These are phyloP conservation scores for Clonostachys rosea DNA, from an alignment of 2,329 filamentous ascomycete genomes.

Conservation along the genomic window DNA sequence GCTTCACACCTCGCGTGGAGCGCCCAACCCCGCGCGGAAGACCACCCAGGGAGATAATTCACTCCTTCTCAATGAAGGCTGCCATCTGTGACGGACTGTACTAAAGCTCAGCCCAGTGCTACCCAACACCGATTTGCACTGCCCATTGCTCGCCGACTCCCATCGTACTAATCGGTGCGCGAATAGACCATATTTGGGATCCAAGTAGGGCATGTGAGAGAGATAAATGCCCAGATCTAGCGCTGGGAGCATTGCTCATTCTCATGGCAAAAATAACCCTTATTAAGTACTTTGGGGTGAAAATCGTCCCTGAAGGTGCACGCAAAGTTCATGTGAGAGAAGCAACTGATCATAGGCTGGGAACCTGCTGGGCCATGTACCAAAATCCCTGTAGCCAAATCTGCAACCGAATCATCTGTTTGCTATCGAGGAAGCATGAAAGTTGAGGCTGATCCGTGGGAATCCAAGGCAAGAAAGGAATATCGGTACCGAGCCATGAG, in stretches of 20 bases:
- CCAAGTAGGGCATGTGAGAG: slow-evolving; percentile 60
- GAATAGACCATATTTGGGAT: no score
- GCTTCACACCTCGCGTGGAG: no score
- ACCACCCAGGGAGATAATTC: slow-evolving; percentile 49
- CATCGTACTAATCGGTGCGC: no score
- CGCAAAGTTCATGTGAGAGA: slow-evolving; percentile 20
- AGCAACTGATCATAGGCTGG: slow-evolving; percentile 74
- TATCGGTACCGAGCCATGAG: slow-evolving; percentile 66
- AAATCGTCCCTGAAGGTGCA: slow-evolving; percentile 68
- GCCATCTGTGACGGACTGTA: slow-evolving; percentile 80
- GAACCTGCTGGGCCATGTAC: slow-evolving; percentile 84
- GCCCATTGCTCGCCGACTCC: no score
- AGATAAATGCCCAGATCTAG: slow-evolving; percentile 81
- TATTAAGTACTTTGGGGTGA: slow-evolving; percentile 77
- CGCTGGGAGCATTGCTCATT: slow-evolving; percentile 69
- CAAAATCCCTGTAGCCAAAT: slow-evolving; percentile 55
- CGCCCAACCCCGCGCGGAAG: no score
- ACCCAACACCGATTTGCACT: slow-evolving; percentile 61
- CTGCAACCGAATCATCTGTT: slow-evolving; percentile 72
- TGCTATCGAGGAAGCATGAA: slow-evolving; percentile 68
- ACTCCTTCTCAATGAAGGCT: slow-evolving; percentile 68
- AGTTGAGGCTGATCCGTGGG: slow-evolving; percentile 79
- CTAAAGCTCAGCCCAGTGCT: slow-evolving; percentile 71
- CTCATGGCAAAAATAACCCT: slow-evolving; percentile 97
- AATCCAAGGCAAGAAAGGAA: slow-evolving; percentile 63